A percentile compares a stretch with the other conserved stretches of the same genome.
Evolutionary conservation across 1,139 yeast genomes (phyloP).

Genomic region (Blastobotrys elegans): DNA sequence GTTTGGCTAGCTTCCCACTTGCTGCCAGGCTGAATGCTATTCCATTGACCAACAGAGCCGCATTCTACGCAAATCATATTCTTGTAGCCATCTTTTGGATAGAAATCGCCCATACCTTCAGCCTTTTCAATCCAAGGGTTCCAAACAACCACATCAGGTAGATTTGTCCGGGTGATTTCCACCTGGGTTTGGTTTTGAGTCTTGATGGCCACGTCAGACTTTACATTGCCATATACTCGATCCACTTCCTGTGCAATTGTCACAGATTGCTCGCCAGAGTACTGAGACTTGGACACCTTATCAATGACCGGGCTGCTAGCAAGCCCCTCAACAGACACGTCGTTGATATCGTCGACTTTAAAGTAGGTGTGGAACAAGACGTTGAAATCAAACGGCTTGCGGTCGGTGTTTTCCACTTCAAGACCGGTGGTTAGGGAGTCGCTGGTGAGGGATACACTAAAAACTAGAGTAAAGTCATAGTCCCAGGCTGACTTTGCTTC

Average conservation of each 20-base stretch:
- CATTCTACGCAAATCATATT: constrained; percentile 94
- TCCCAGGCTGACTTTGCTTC: constrained; percentile 56
- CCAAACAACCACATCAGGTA: constrained; percentile 95
- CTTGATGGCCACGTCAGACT: constrained; percentile 54
- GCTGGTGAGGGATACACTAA: constrained; percentile 47
- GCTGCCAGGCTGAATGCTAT: constrained; percentile 57
- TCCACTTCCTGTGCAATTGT: constrained; percentile 78
- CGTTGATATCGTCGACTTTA: constrained; percentile 68
- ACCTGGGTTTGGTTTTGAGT: constrained; percentile 56
- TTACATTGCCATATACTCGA: constrained; percentile 65
- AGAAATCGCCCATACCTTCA: constrained; percentile 76
- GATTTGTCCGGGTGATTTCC: constrained; percentile 46
- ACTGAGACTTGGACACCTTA: constrained; percentile 59
- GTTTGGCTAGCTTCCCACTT: constrained; percentile 69
- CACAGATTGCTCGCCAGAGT: constrained; percentile 57
- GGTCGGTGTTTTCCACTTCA: constrained; percentile 69
- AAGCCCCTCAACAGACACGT: constrained; percentile 69
- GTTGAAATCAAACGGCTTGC: constrained; percentile 66
- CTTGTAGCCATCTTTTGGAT: constrained; percentile 76
- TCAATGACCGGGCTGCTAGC: constrained; percentile 68
- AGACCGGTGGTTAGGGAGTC: constrained; percentile 61
- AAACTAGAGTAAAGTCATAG: constrained; percentile 70
- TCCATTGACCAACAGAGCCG: constrained; percentile 73
- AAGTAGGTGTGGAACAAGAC: constrained; percentile 96
- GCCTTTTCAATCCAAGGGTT: constrained; percentile 91